Base-by-base conservation (phyloP, 1,284 basidiomycete species). In the Ceratobasidium sp. region DNA sequence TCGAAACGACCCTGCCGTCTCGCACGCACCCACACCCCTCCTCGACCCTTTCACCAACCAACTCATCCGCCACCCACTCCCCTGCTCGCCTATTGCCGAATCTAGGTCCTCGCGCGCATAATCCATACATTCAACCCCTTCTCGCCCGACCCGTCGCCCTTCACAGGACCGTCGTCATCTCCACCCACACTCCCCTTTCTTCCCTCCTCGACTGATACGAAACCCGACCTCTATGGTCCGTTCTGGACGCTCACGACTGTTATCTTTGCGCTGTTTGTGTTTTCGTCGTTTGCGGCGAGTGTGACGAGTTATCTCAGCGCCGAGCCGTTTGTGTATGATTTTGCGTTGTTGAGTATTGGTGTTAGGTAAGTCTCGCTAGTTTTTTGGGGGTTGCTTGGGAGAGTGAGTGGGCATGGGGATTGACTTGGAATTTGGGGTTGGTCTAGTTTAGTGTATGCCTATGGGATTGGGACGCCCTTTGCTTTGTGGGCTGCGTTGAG, bases 161-260 rank as follows among this genome's bases (percentile, higher is more conserved):
- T 72, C 27, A 72, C 69, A 88, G 74, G 74, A 17, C 59, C 57
- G 15, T 54, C 60, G 0, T 48, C 59, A 2, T 51, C 69, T 3
- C 60, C 31, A 24, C 50, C 57, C 6, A 24, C 31, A 11, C 36
- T 72, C 24, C 45, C 66, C 9, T 74, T 72, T 33, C 36, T 76
- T 11, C 69, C 69, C 15, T 31, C 69, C 9, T 50, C 69, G 19
- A 75, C 51, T 19, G 75, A 89, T 54, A 90, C 93, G 24, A 84
- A 88, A 24, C 84, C 86, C 14, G 93, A 94, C 79, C 88, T 94
- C 54, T 94, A 94, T 78, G 96, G 96, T 1, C 95, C 96, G 0
- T 98, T 98, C 85, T 98, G 96, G 96, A 94, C 95, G 0, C 88
- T 97, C 62, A 96, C 95, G 0, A 97, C 96, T 0, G 89, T 98